These are phyloP conservation scores for Grosmannia huntii DNA, from an alignment of 2,329 filamentous ascomycete species.

Conservation along the genomic window DNA sequence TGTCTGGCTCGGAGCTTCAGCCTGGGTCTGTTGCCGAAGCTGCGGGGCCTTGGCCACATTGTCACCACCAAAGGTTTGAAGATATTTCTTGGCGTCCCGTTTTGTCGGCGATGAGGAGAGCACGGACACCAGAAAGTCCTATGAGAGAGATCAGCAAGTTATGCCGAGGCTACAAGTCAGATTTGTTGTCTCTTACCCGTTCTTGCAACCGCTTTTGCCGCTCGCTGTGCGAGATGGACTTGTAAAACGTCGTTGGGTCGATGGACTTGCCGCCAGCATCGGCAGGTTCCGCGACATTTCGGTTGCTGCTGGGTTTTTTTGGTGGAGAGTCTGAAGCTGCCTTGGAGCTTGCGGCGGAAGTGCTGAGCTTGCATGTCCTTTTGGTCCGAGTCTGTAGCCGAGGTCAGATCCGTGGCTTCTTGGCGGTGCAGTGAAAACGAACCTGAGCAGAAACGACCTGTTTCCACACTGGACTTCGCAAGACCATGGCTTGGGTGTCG, in stretches of 20 bases:
- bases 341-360: slow-evolving; percentile 1
- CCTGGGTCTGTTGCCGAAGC: slow-evolving; percentile 4
- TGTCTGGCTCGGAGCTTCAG: slow-evolving; percentile 6
- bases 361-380: slow-evolving; percentile 7
- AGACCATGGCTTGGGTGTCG: background rate
- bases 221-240: slow-evolving; percentile 29
- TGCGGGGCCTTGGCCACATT: slow-evolving; percentile 17
- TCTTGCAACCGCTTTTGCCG: slow-evolving; percentile 34
- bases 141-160: background rate
- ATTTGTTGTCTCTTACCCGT: slow-evolving; percentile 22
- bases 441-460: slow-evolving; percentile 25
- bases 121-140: slow-evolving; percentile 80
- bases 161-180: background rate
- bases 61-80: slow-evolving; percentile 62
- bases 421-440: slow-evolving; percentile 7
- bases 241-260: slow-evolving; percentile 18
- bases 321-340: background rate
- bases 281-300: background rate
- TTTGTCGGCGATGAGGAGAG: slow-evolving; percentile 83
- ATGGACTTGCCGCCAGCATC: slow-evolving; percentile 1
- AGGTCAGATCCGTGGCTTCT: background rate
- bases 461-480: slow-evolving; percentile 18
- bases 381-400: slow-evolving; percentile 3
- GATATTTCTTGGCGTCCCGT: slow-evolving; percentile 81
- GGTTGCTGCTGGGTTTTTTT: background rate